Conservation (phyloP, 306 rosid species). For the Dalbergia cultrata region DNA sequence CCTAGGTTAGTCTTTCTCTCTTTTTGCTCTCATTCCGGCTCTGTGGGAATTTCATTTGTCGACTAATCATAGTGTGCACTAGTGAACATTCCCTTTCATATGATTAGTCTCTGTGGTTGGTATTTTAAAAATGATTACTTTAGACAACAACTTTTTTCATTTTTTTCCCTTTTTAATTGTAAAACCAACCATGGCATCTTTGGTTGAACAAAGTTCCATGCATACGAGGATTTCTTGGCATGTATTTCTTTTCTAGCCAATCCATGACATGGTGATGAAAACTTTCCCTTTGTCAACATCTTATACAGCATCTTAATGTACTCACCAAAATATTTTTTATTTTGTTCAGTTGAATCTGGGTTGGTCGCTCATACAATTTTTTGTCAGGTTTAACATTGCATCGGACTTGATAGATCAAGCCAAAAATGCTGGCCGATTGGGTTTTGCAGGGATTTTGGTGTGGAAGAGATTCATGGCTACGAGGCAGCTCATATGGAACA, state of each 20-base stretch:
- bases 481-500: slow-evolving; percentile 98
- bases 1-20: slow-evolving; percentile 3
- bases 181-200: slow-evolving; percentile 6
- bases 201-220: slow-evolving; percentile 4
- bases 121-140: neutral
- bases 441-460: slow-evolving; percentile 88
- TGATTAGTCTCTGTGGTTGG: neutral
- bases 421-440: slow-evolving; percentile 79
- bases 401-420: slow-evolving; percentile 84
- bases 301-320: slow-evolving; percentile 15
- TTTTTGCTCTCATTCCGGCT: neutral
- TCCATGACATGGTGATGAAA: slow-evolving; percentile 20
- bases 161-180: neutral
- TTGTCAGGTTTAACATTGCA: slow-evolving; percentile 91
- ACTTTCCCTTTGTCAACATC: slow-evolving; percentile 31
- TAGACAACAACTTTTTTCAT: neutral
- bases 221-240: neutral
- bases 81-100: neutral
- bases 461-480: slow-evolving; percentile 99
- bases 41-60: neutral
- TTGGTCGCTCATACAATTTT: slow-evolving; percentile 44
- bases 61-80: neutral
- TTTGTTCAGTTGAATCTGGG: slow-evolving; percentile 42
- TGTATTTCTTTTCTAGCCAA: neutral
- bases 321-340: slow-evolving; percentile 32